Conservation (phyloP, 805 yeast species). For the Teunomyces stri region DNA sequence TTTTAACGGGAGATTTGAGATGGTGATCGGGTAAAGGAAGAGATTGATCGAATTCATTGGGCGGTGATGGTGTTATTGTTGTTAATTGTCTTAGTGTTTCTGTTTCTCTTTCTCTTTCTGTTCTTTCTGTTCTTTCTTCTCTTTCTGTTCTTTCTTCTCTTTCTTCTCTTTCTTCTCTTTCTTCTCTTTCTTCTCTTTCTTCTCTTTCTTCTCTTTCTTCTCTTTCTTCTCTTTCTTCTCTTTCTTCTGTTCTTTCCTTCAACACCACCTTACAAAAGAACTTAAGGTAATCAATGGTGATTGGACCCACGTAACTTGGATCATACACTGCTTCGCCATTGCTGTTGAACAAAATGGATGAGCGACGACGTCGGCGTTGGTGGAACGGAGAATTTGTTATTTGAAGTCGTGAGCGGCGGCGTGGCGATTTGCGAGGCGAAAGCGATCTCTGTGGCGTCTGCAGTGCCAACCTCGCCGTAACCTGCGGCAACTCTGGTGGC, state of each 20-base stretch:
- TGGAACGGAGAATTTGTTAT: constrained; percentile 3
- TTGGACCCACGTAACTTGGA: constrained; percentile 32
- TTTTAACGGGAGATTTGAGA: neutral
- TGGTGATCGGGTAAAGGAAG: constrained; percentile 1
- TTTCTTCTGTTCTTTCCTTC: constrained; percentile 10
- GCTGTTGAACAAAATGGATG: constrained; percentile 22
- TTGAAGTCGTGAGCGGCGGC: neutral
- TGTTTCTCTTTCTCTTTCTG: neutral
- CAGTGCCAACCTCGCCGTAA: constrained; percentile 10
- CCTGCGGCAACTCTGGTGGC: constrained; percentile 20
- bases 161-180: no score
- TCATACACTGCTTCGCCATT: constrained; percentile 26
- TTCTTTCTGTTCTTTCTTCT: no score
- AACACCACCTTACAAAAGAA: constrained; percentile 32
- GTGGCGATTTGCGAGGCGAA: neutral
- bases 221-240: no score
- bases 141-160: no score
- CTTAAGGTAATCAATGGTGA: constrained; percentile 36
- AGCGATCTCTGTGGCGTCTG: neutral
- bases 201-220: no score
- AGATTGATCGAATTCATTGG: constrained; percentile 4
- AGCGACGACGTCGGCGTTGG: constrained; percentile 20
- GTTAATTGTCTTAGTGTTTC: constrained; percentile 10
- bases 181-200: no score
- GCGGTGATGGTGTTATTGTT: neutral